phyloP scores from a whole-genome alignment of 129 eudicot genomes.

The Flaveria trinervia region DNA sequence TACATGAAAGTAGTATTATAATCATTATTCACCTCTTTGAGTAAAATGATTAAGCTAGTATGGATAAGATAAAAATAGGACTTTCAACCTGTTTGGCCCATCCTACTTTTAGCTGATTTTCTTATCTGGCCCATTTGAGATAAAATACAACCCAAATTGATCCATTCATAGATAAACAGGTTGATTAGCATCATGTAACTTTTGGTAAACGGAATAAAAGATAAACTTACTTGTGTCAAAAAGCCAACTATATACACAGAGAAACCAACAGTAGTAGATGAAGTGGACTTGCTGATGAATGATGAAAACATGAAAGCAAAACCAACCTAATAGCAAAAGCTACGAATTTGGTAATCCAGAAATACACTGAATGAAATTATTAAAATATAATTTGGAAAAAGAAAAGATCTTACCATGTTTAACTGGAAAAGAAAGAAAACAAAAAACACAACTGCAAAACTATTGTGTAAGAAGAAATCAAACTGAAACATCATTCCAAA shows the following conservation, averaged over 20 bases:
- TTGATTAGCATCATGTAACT: neutral
- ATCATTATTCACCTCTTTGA: neutral
- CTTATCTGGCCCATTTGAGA: neutral
- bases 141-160: neutral
- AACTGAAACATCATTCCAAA: conserved; percentile 94
- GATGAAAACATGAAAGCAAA: conserved; percentile 85
- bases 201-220: neutral
- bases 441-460: conserved; percentile 76
- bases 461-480: conserved; percentile 79
- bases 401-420: conserved; percentile 64
- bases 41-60: neutral
- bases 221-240: conserved; percentile 67
- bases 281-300: conserved; percentile 74
- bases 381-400: neutral
- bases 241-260: conserved; percentile 61
- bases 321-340: conserved; percentile 54
- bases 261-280: conserved; percentile 69
- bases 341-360: conserved; percentile 15
- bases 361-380: neutral
- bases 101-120: neutral
- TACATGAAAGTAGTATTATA: neutral
- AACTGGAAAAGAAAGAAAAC: conserved; percentile 80
- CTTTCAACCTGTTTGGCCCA: neutral
- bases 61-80: neutral
- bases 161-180: neutral